Evolutionary conservation across 495 filamentous ascomycete species (phyloP).

Genomic region (Penicillium subrubescens): DNA sequence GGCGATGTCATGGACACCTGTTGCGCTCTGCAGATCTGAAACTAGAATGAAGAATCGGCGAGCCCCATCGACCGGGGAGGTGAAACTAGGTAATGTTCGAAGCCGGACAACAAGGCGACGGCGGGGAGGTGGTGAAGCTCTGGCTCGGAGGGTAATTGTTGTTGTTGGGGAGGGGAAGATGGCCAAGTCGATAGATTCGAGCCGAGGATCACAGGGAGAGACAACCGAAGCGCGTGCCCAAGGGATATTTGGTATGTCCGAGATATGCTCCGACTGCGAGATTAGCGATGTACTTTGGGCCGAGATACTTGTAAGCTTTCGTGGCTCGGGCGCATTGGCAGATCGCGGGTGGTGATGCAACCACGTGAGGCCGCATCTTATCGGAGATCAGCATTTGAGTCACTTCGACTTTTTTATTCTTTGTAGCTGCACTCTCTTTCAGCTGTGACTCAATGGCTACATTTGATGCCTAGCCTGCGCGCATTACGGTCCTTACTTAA

Average conservation of each 20-base stretch:
- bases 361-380: slow-evolving; percentile 33
- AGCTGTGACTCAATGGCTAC: slow-evolving; percentile 17
- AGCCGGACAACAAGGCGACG: slow-evolving; percentile 11
- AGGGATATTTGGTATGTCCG: background rate
- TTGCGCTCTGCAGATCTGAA: slow-evolving; percentile 25
- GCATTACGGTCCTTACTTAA: slow-evolving; percentile 19
- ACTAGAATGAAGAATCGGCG: slow-evolving; percentile 19
- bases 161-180: slow-evolving; percentile 26
- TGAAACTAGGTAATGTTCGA: background rate
- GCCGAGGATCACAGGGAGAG: slow-evolving; percentile 12
- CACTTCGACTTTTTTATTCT: background rate
- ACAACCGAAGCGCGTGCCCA: background rate
- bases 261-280: background rate
- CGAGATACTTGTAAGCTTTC: slow-evolving; percentile 23
- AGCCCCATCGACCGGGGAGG: slow-evolving; percentile 40
- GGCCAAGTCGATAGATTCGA: slow-evolving; percentile 31
- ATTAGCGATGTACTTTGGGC: slow-evolving; percentile 3
- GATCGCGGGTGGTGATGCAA: slow-evolving; percentile 25
- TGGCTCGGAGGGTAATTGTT: slow-evolving; percentile 21
- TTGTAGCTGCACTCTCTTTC: background rate
- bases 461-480: slow-evolving; percentile 30
- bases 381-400: slow-evolving; percentile 25
- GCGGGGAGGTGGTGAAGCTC: slow-evolving; percentile 13
- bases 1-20: slow-evolving; percentile 62
- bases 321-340: slow-evolving; percentile 17